These are phyloP conservation scores for Hygrophoropsis aurantiaca DNA, from an alignment of 768 basidiomycete genomes.

Conservation along the genomic window DNA sequence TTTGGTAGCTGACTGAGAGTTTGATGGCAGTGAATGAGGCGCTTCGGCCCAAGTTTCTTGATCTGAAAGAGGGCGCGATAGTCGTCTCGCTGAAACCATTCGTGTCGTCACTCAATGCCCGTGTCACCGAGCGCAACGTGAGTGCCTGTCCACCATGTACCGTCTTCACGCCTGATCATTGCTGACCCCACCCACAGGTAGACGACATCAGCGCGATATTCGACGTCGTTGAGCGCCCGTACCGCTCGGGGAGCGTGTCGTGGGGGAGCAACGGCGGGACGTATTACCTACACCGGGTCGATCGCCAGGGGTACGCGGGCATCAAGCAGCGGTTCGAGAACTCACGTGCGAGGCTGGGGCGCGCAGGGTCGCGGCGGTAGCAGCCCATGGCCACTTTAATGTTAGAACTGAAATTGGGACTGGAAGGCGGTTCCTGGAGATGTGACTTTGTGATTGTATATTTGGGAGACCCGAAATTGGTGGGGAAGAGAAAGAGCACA, in stretches of 20 bases:
- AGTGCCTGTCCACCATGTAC: constrained; percentile 20
- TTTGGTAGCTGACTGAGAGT: constrained; percentile 3
- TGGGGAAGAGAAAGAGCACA: too few relatives aligned
- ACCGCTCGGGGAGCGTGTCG: constrained; percentile 74
- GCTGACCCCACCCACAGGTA: constrained; percentile 40
- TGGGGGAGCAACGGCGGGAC: constrained; percentile 74
- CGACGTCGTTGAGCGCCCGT: constrained; percentile 66
- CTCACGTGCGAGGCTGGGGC: constrained; percentile 30
- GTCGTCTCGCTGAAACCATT: constrained; percentile 90
- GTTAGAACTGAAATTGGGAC: not conserved
- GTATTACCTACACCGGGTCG: constrained; percentile 77
- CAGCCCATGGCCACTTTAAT: not conserved
- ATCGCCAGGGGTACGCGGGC: constrained; percentile 67
- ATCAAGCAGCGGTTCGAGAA: constrained; percentile 59
- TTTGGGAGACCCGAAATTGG: too few relatives aligned
- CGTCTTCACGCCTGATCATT: not conserved
- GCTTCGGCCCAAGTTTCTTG: constrained; percentile 85
- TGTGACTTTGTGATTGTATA: too few relatives aligned
- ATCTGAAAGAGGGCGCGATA: constrained; percentile 89
- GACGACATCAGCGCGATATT: constrained; percentile 84
- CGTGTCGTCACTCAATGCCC: constrained; percentile 65
- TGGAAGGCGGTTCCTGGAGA: too few relatives aligned
- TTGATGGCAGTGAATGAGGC: constrained; percentile 74
- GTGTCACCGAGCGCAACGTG: constrained; percentile 84
- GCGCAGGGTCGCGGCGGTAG: constrained; percentile 21